Conservation (phyloP, 2,329 filamentous ascomycete genomes). For the Fusarium scirpi region DNA sequence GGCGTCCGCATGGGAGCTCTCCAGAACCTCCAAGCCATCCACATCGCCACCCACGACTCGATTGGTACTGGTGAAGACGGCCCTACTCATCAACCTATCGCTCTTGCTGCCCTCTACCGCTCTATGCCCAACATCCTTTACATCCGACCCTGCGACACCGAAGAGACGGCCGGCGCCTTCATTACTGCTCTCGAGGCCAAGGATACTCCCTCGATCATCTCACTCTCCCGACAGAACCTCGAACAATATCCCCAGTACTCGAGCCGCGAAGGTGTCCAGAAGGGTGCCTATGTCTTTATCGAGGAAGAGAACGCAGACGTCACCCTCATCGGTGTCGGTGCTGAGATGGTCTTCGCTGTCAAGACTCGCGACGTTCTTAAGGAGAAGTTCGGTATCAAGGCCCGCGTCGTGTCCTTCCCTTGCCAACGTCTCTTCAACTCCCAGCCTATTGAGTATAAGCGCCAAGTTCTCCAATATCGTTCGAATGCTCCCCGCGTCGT, state of each 20-base stretch:
- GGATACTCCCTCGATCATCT: constrained; percentile 61
- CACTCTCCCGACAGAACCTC: constrained; percentile 59
- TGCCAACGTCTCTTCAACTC: constrained; percentile 59
- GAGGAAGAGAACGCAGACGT: constrained; percentile 59
- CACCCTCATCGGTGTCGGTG: constrained; percentile 56
- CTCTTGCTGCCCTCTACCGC: constrained; percentile 67
- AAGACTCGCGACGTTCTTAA: constrained; percentile 54
- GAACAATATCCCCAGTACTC: constrained; percentile 55
- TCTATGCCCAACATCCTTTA: constrained; percentile 73
- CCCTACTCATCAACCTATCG: constrained; percentile 72
- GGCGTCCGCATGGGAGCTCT: constrained; percentile 71
- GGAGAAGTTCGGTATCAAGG: constrained; percentile 53
- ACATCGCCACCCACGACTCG: constrained; percentile 71
- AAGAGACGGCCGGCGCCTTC: constrained; percentile 69
- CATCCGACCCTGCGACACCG: constrained; percentile 69
- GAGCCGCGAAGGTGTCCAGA: constrained; percentile 55
- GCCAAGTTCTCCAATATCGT: constrained; percentile 57
- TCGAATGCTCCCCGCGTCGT: constrained; percentile 64
- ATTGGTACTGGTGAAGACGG: constrained; percentile 71
- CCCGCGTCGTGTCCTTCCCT: constrained; percentile 59
- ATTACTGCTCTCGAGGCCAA: constrained; percentile 58
- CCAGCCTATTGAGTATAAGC: constrained; percentile 59
- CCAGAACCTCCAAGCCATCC: constrained; percentile 66
- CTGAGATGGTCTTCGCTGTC: constrained; percentile 52
- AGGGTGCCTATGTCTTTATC: constrained; percentile 60